Evolutionary conservation across 495 filamentous ascomycete genomes (phyloP).

Genomic region (Evernia prunastri): DNA sequence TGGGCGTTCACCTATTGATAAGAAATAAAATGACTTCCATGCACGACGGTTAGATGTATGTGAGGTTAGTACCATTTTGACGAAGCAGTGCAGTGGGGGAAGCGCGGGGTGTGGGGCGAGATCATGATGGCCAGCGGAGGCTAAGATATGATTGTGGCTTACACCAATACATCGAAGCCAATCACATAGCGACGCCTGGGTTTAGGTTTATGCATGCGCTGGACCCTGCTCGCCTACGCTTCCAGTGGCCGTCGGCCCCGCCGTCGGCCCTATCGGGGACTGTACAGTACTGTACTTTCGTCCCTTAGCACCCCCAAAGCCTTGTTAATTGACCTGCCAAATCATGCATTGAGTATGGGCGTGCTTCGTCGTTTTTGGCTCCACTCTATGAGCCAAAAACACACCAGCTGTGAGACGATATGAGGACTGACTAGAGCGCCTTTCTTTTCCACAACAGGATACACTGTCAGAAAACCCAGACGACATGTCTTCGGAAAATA

Average conservation of each 20-base stretch:
- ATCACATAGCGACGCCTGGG: neutral
- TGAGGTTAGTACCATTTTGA: neutral
- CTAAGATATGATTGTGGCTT: neutral
- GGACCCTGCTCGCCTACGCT: slow-evolving; percentile 1
- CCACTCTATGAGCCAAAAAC: neutral
- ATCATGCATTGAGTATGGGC: neutral
- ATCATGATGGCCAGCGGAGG: neutral
- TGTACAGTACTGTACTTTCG: neutral
- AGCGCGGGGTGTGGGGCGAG: neutral
- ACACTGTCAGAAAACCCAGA: neutral
- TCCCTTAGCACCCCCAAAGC: neutral
- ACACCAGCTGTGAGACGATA: neutral
- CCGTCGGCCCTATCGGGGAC: slow-evolving; percentile 15
- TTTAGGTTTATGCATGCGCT: neutral
- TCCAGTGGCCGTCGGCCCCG: slow-evolving; percentile 23
- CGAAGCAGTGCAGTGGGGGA: neutral
- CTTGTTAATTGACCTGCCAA: neutral
- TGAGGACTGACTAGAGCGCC: neutral
- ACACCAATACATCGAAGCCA: neutral
- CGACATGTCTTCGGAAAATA: neutral
- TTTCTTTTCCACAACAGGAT: neutral
- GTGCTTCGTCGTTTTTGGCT: neutral
- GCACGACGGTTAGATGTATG: neutral
- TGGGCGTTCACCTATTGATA: neutral
- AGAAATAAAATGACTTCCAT: neutral